Evolutionary conservation across 257 asterid species (phyloP).

Genomic region (Solanum lycopersicoides): DNA sequence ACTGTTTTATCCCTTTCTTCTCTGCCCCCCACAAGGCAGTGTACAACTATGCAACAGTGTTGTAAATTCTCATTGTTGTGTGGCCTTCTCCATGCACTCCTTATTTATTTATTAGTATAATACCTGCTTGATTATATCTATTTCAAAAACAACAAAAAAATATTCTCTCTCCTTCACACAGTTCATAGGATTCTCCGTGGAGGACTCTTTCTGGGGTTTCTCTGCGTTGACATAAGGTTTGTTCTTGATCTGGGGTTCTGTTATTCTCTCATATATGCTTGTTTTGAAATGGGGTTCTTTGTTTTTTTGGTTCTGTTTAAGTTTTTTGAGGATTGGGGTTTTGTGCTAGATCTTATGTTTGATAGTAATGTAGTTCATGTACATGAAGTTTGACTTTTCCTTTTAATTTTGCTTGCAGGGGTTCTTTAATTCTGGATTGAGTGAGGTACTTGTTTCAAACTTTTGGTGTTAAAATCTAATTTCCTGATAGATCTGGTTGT

Average conservation of each 20-base stretch:
- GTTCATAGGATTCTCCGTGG: background rate
- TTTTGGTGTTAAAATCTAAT: background rate
- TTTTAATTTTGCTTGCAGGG: background rate
- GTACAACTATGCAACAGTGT: background rate
- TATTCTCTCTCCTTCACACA: background rate
- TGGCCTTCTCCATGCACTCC: background rate
- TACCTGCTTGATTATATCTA: background rate
- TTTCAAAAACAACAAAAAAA: background rate
- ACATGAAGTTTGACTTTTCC: background rate
- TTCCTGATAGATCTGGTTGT: background rate
- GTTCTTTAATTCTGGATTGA: background rate
- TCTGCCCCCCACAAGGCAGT: background rate
- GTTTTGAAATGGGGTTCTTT: background rate
- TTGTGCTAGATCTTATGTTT: background rate
- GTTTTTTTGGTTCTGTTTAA: background rate
- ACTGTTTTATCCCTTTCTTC: background rate
- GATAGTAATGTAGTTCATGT: background rate
- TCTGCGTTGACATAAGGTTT: slow-evolving; percentile 1
- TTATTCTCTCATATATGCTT: background rate
- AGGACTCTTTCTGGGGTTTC: background rate
- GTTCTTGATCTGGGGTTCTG: background rate
- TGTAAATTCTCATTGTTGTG: background rate
- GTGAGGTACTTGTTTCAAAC: background rate
- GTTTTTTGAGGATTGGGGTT: background rate
- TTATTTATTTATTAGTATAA: background rate